These are phyloP conservation scores for Trametes polyzona DNA, from an alignment of 1,284 basidiomycete genomes.

Conservation along the genomic window DNA sequence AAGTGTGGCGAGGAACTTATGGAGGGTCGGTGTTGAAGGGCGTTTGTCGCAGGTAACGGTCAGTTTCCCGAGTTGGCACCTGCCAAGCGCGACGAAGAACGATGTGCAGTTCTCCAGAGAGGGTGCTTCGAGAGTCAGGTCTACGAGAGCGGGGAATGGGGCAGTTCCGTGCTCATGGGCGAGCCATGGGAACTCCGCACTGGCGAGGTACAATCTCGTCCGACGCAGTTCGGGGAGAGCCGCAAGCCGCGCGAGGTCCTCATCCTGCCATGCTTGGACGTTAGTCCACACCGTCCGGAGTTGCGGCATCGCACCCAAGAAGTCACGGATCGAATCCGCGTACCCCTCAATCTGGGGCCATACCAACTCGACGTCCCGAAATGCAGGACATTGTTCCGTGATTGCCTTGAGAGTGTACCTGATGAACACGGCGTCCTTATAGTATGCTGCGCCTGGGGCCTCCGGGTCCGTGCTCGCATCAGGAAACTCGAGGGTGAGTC, in stretches of 20 bases:
- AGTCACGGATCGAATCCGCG: constrained; percentile 2
- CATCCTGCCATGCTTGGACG: constrained; percentile 6
- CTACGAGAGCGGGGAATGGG: constrained; percentile 10
- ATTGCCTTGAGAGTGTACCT: constrained; percentile 12
- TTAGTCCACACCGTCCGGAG: constrained; percentile 4
- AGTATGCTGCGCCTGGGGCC: neutral
- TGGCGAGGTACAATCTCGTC: constrained; percentile 3
- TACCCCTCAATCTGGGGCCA: constrained; percentile 4
- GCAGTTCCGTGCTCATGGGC: neutral
- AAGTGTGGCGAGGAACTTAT: neutral
- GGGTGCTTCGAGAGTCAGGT: constrained; percentile 8
- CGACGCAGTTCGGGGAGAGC: constrained; percentile 3
- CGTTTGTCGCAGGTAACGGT: neutral
- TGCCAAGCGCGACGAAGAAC: constrained; percentile 8
- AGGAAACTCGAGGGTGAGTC: constrained; percentile 9
- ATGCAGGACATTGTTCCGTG: constrained; percentile 12
- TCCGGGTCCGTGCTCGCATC: neutral
- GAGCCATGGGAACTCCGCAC: constrained; percentile 11
- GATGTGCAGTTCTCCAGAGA: constrained; percentile 7
- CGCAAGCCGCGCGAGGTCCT: constrained; percentile 11
- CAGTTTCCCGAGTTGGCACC: constrained; percentile 4
- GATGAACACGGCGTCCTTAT: constrained; percentile 8
- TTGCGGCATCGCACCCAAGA: neutral
- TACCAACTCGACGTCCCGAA: constrained; percentile 5
- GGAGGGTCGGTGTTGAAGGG: neutral